Evolutionary conservation across 2,329 filamentous ascomycete species (phyloP).

Genomic region (Ambrosiella beaveri): DNA sequence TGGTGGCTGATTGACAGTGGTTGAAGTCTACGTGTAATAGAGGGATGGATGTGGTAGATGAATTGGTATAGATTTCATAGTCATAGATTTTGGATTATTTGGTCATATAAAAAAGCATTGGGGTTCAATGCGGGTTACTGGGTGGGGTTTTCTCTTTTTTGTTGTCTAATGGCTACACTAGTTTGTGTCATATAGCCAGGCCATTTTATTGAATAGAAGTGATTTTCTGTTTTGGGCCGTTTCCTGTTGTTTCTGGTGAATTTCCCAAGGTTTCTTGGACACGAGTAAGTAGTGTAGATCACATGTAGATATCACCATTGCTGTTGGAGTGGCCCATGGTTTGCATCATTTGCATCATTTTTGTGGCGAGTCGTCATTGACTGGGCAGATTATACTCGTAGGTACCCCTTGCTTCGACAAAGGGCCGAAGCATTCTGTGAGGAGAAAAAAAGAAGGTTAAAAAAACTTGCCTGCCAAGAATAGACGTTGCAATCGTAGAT

Average conservation of each 20-base stretch:
- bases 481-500: not conserved
- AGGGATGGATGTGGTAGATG: no score
- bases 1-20: not conserved
- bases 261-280: not conserved
- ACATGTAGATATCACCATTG: no score
- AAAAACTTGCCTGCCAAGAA: not conserved
- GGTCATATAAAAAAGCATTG: no score
- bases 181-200: not conserved
- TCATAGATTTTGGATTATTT: no score
- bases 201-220: not conserved
- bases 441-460: no score
- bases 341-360: not conserved
- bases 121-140: not conserved
- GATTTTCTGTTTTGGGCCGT: not conserved
- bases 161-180: not conserved
- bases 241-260: slow-evolving; percentile 1
- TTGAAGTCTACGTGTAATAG: no score
- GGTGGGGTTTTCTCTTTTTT: not conserved
- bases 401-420: no score
- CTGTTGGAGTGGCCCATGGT: not conserved
- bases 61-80: no score
- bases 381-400: no score
- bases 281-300: no score
- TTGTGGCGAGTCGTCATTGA: no score
- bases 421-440: no score